These are phyloP conservation scores for Sphaceloma murrayae DNA, from an alignment of 2,329 filamentous ascomycete species.

Conservation along the genomic window DNA sequence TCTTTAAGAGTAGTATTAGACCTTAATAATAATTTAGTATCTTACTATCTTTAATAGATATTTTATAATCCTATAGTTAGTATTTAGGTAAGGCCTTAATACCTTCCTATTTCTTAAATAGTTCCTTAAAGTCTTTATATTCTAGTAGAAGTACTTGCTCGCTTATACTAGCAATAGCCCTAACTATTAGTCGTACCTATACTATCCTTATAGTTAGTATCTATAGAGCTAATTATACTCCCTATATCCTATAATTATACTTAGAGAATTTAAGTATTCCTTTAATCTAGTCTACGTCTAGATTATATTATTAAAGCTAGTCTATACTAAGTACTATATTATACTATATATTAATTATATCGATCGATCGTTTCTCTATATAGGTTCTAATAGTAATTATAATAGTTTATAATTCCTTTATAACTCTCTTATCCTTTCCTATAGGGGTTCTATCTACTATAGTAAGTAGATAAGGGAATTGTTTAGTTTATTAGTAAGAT, in stretches of 20 bases:
- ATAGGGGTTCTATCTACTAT: not conserved
- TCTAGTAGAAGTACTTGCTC: not conserved
- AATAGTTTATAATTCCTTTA: conserved; percentile 1
- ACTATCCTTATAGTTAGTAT: not conserved
- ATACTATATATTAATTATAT: not conserved
- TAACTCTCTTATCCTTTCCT: conserved; percentile 3
- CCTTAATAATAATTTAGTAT: conserved; percentile 1
- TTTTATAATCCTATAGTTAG: not conserved
- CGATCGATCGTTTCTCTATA: not conserved
- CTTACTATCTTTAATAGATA: not conserved
- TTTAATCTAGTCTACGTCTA: conserved; percentile 1
- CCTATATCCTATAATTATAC: not conserved
- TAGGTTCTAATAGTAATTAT: not conserved
- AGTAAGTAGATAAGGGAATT: not conserved
- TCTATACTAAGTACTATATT: not conserved
- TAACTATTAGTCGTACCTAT: conserved; percentile 1
- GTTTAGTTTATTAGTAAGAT: not conserved
- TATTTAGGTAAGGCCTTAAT: not conserved
- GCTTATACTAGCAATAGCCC: not conserved
- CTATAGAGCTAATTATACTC: not conserved
- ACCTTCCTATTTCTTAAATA: not conserved
- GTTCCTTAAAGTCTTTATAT: conserved; percentile 1
- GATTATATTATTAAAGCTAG: conserved; percentile 3
- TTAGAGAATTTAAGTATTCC: not conserved
- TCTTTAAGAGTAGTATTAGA: conserved; percentile 4